phyloP scores from a whole-genome alignment of 768 basidiomycete species.

The Tubosaeta sp. region DNA sequence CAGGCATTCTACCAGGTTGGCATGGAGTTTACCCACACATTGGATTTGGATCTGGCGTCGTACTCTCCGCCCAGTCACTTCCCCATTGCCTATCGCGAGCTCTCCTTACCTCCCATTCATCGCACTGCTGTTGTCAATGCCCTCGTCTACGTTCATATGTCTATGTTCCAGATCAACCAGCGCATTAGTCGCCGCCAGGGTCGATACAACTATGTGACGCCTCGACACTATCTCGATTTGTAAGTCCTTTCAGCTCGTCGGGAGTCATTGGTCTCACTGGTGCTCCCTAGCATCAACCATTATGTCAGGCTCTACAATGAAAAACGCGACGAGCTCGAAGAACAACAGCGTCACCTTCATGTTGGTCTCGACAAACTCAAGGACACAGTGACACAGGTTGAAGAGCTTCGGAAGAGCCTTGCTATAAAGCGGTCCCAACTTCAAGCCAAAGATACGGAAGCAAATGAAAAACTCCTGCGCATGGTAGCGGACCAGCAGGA shows the following conservation, averaged over 20 bases:
- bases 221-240: slow-evolving; percentile 98
- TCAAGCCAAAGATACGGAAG: slow-evolving; percentile 89
- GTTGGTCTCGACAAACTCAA: slow-evolving; percentile 96
- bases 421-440: slow-evolving; percentile 92
- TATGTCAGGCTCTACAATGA: slow-evolving; percentile 94
- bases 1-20: slow-evolving; percentile 99
- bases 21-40: slow-evolving; percentile 89
- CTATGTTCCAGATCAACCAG: slow-evolving; percentile 84
- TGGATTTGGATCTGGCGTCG: slow-evolving; percentile 85
- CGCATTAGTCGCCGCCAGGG: slow-evolving; percentile 89
- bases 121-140: slow-evolving; percentile 91
- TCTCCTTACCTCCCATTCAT: slow-evolving; percentile 84
- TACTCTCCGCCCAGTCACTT: slow-evolving; percentile 80
- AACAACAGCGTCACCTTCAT: slow-evolving; percentile 97
- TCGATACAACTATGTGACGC: slow-evolving; percentile 95
- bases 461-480: slow-evolving; percentile 93
- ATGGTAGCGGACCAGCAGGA: slow-evolving; percentile 99
- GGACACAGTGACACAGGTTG: slow-evolving; percentile 95
- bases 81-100: slow-evolving; percentile 83
- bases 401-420: slow-evolving; percentile 91
- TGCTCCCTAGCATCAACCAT: slow-evolving; percentile 76
- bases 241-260: slow-evolving; percentile 43
- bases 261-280: slow-evolving; percentile 2
- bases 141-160: slow-evolving; percentile 86
- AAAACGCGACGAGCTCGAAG: slow-evolving; percentile 95